Evolutionary conservation across 768 basidiomycete genomes (phyloP), one percentile per base, ranked within the genome.

Genomic region (Tubosaeta brunneosetosa): DNA sequence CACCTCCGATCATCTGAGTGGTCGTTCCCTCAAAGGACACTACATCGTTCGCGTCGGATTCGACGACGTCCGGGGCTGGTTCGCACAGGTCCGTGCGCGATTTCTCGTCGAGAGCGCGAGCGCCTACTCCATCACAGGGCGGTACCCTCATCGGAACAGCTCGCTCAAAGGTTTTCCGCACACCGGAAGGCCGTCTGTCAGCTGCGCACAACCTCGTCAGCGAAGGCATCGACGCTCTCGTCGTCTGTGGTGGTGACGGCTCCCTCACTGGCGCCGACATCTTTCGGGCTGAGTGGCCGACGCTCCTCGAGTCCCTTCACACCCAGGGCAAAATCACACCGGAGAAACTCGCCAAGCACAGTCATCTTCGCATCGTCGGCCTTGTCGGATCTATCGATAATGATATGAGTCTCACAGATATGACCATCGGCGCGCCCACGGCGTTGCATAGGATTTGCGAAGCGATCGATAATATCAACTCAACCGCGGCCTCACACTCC

Each of bases 351-450:
- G 66, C 77, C n/a, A 73, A 74, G 13, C 86, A 94, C 62, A 76
- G 83, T 22, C 90, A 97, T 63, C 85, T 99, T 57, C 89, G 83
- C 69, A 97, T 99, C 60, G 95, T 95, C 56, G 97, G 97, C n/a
- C 83, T 99, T 38, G 97, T 98, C 54, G 97, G 97, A 33, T 95
- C 93, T 4, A 98, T 99, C 66, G 97, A 99, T 73, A 99, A 99
- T 64, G 97, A 98, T 67, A 97, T 99, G 94, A 88, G 90, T 14
- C 79, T 95, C 81, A 98, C 97, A 17, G 94, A 98, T 70, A 71
- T 97, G 64, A 99, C 97, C 7, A 98, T 98, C 64, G 97, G 95
- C 44, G 95, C 94, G 1, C 85, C 91, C 1, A 99, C 95, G 2
- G 95, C 95, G 17, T 74, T 99, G 34, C 94, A 95, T 59, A 83